These are phyloP conservation scores for Microbotryum silenes-acaulis DNA, from an alignment of 1,284 basidiomycete species.

Conservation along the genomic window DNA sequence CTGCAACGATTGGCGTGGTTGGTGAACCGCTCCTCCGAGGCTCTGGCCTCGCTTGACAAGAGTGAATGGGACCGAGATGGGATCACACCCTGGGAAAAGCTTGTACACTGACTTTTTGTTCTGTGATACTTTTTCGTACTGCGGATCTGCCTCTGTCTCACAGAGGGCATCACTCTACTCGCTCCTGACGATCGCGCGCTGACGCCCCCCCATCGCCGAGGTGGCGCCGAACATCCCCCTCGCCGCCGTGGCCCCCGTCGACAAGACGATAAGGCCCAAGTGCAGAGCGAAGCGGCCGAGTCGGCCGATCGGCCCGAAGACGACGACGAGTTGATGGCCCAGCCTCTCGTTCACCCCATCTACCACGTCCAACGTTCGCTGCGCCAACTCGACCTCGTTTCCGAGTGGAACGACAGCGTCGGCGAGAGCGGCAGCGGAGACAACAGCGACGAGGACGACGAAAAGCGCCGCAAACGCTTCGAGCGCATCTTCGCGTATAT, in stretches of 20 bases:
- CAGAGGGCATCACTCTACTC: constrained; percentile 30
- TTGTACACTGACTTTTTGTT: background rate
- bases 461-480: constrained; percentile 25
- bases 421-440: constrained; percentile 2
- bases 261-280: background rate
- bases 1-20: constrained; percentile 34
- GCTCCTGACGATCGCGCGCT: constrained; percentile 36
- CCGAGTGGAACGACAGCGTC: background rate
- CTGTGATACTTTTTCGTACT: background rate
- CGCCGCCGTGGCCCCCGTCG: background rate
- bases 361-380: background rate
- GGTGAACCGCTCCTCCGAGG: constrained; percentile 27
- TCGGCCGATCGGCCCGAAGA: background rate
- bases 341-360: background rate
- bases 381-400: background rate
- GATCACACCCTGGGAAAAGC: background rate
- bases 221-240: background rate
- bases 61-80: background rate
- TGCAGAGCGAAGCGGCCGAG: background rate
- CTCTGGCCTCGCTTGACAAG: constrained; percentile 10
- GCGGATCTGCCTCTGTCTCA: background rate
- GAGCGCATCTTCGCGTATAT: constrained; percentile 25
- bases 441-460: constrained; percentile 20
- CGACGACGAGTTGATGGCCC: background rate
- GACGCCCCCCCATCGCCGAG: constrained; percentile 27